Conservation (phyloP, 2,329 filamentous ascomycete species). For the Xylariales sp. region DNA sequence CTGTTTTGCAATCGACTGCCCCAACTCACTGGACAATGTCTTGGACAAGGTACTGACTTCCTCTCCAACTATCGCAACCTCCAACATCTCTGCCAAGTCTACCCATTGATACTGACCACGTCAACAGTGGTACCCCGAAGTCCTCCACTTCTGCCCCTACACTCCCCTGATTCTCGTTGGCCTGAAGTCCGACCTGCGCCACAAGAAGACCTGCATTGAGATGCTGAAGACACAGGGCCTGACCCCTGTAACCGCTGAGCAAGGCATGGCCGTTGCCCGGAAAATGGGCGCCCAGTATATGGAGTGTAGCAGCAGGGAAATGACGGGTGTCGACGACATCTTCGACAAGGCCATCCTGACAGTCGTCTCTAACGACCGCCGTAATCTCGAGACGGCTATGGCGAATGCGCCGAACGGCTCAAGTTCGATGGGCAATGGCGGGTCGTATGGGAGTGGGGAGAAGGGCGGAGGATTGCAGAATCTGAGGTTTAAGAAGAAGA, state of each 20-base stretch:
- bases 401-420: conserved; percentile 30
- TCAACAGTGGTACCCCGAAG: conserved; percentile 99
- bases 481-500: conserved; percentile 67
- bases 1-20: conserved; percentile 98
- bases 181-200: conserved; percentile 92
- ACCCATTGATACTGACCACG: too few species aligned
- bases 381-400: conserved; percentile 52
- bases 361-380: conserved; percentile 75
- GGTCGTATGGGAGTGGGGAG: too few species aligned
- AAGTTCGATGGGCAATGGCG: conserved; percentile 23
- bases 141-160: conserved; percentile 97
- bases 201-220: conserved; percentile 95
- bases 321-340: conserved; percentile 92
- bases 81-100: too few species aligned
- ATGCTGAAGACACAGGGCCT: conserved; percentile 97
- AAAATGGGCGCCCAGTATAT: conserved; percentile 96
- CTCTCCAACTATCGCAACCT: too few species aligned
- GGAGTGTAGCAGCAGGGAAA: conserved; percentile 98
- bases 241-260: conserved; percentile 87
- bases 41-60: conserved; percentile 79
- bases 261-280: conserved; percentile 80
- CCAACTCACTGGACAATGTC: conserved; percentile 96
- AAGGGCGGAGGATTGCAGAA: conserved; percentile 37
- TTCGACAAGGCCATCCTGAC: conserved; percentile 89
- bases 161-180: conserved; percentile 94